Evolutionary conservation across 768 basidiomycete species (phyloP).

Genomic region (Tylopilus sp.): DNA sequence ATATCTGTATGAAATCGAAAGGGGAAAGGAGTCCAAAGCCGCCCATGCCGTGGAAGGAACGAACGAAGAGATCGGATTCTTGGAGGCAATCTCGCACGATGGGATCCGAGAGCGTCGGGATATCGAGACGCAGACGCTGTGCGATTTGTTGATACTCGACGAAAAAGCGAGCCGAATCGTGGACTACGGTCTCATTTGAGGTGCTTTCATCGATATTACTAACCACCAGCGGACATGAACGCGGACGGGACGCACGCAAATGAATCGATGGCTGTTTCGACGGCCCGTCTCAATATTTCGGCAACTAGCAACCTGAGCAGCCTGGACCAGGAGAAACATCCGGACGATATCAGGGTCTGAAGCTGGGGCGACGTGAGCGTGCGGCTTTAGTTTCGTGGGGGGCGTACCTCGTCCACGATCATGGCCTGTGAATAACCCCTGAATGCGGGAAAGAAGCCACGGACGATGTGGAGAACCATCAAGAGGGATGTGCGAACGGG

Average conservation of each 20-base stretch:
- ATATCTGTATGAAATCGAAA: constrained; percentile 71
- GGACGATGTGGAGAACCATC: constrained; percentile 63
- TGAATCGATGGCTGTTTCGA: constrained; percentile 64
- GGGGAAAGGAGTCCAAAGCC: constrained; percentile 80
- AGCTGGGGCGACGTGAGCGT: constrained; percentile 41
- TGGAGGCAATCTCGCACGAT: constrained; percentile 73
- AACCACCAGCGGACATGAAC: constrained; percentile 9
- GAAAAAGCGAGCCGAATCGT: constrained; percentile 67
- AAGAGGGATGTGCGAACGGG: constrained; percentile 69
- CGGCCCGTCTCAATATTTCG: constrained; percentile 60
- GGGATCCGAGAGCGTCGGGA: constrained; percentile 76
- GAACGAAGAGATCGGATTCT: constrained; percentile 81
- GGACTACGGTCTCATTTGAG: constrained; percentile 69
- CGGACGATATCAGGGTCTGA: constrained; percentile 65
- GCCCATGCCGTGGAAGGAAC: constrained; percentile 70
- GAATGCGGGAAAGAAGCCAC: constrained; percentile 77
- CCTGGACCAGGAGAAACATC: constrained; percentile 67
- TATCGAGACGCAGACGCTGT: constrained; percentile 71
- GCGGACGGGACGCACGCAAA: constrained; percentile 57
- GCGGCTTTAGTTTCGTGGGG: constrained; percentile 8
- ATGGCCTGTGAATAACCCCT: constrained; percentile 84
- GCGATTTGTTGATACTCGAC: constrained; percentile 79
- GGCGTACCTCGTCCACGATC: constrained; percentile 76
- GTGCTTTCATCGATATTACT: constrained; percentile 38
- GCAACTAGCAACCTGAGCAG: constrained; percentile 55